Conservation (phyloP, 2,329 filamentous ascomycete genomes). For the Pseudopyrenochaeta lycopersici region DNA sequence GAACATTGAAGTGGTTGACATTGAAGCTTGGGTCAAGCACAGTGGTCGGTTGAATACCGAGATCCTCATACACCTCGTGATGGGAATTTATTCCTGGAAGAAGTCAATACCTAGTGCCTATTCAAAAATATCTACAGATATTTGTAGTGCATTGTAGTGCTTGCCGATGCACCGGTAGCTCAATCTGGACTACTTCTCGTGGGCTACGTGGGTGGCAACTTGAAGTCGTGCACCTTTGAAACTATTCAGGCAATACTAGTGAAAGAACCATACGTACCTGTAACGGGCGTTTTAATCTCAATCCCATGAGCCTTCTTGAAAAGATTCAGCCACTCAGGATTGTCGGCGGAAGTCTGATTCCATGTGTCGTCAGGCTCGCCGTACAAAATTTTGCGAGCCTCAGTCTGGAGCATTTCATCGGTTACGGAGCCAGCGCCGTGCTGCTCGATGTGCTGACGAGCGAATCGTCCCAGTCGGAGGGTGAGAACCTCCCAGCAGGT, state of each 20-base stretch:
- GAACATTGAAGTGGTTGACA: constrained; percentile 32
- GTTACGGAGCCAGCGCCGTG: constrained; percentile 51
- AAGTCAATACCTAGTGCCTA: background rate
- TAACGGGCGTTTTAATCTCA: constrained; percentile 11
- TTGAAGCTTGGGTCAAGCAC: constrained; percentile 41
- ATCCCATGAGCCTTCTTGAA: constrained; percentile 61
- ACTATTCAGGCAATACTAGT: background rate
- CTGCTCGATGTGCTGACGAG: constrained; percentile 49
- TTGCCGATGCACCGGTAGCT: no score
- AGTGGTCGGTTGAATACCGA: constrained; percentile 34
- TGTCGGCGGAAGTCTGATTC: constrained; percentile 54
- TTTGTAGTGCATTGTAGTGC: background rate
- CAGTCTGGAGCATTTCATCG: constrained; percentile 59
- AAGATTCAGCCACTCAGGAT: constrained; percentile 57
- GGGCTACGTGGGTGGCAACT: no score
- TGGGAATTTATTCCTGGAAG: constrained; percentile 15
- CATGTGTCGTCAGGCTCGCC: constrained; percentile 57
- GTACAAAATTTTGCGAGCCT: constrained; percentile 59
- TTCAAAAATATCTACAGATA: background rate
- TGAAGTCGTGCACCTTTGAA: no score
- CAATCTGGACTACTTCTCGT: no score
- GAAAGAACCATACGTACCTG: constrained; percentile 10
- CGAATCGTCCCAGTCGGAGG: constrained; percentile 56
- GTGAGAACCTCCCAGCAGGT: constrained; percentile 63
- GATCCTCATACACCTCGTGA: constrained; percentile 46